phyloP scores from a whole-genome alignment of 371 early-diverging fungal genomes.

The Mortierella sp. region DNA sequence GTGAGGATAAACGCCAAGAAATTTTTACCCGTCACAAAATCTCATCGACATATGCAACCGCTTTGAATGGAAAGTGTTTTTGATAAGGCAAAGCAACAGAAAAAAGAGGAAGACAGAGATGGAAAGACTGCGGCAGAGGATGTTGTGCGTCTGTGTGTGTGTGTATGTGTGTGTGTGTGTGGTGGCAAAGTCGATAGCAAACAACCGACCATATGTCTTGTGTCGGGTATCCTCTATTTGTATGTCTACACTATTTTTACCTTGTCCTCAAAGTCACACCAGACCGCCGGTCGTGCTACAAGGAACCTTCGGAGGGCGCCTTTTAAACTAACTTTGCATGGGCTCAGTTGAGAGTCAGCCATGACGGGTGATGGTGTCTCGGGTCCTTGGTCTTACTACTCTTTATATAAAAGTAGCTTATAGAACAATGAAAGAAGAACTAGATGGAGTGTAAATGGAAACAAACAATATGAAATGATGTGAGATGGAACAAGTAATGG shows the following conservation, averaged over 20 bases:
- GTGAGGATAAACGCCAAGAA: neutral
- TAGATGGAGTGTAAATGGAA: neutral
- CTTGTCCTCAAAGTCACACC: slow-evolving; percentile 50
- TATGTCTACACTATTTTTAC: slow-evolving; percentile 14
- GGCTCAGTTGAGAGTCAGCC: slow-evolving; percentile 38
- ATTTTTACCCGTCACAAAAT: neutral
- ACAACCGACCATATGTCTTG: no score
- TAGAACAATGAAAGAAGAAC: neutral
- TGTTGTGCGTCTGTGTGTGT: no score
- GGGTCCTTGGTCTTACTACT: neutral
- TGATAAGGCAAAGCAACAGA: no score
- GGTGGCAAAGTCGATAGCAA: no score
- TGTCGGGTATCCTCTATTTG: neutral
- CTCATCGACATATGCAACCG: neutral
- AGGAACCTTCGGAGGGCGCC: slow-evolving; percentile 48
- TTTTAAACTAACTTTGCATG: slow-evolving; percentile 48
- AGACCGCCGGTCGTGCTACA: slow-evolving; percentile 32
- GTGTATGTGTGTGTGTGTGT: no score
- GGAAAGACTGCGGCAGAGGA: no score
- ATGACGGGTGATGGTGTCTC: slow-evolving; percentile 7
- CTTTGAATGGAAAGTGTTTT: no score
- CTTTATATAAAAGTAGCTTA: neutral
- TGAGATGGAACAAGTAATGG: neutral
- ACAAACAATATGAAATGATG: neutral
- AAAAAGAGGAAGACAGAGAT: no score